Evolutionary conservation across 441 rosid genomes (phyloP).

Genomic region (Arabidopsis lyrata): DNA sequence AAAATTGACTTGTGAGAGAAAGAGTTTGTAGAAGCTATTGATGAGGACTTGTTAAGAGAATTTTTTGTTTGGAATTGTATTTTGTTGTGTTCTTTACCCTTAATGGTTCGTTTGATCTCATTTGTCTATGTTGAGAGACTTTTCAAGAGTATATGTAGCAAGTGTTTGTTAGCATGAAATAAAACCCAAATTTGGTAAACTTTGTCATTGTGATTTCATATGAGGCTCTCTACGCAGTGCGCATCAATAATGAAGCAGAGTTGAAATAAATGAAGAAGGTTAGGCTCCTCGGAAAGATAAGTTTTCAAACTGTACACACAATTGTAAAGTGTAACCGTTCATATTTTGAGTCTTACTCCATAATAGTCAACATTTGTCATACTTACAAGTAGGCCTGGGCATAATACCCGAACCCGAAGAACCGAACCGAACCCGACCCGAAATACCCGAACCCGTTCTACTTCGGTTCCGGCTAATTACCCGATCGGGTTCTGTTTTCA

Average conservation of each 20-base stretch:
- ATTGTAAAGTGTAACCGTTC: too few relatives aligned
- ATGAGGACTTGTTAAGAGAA: constrained; percentile 21
- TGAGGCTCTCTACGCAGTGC: background rate
- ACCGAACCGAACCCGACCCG: too few relatives aligned
- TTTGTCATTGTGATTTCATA: background rate
- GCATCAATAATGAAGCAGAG: background rate
- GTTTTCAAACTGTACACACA: too few relatives aligned
- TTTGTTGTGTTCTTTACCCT: background rate
- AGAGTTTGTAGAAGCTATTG: constrained; percentile 29
- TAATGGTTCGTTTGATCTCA: background rate
- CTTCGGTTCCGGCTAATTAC: too few relatives aligned
- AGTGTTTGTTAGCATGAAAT: constrained; percentile 16
- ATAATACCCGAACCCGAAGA: too few relatives aligned
- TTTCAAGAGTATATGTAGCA: constrained; percentile 13
- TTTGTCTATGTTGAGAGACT: constrained; percentile 7
- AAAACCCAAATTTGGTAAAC: background rate
- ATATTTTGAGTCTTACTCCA: too few relatives aligned
- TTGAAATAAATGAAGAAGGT: constrained; percentile 23
- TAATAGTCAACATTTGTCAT: too few relatives aligned
- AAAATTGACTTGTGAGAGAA: constrained; percentile 21
- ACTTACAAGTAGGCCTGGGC: too few relatives aligned
- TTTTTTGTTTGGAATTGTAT: background rate
- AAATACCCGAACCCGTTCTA: too few relatives aligned
- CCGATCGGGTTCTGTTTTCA: too few relatives aligned
- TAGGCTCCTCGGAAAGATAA: too few relatives aligned